These are phyloP conservation scores for Neofusicoccum sp. DNA, from an alignment of 2,329 filamentous ascomycete species.

Conservation along the genomic window DNA sequence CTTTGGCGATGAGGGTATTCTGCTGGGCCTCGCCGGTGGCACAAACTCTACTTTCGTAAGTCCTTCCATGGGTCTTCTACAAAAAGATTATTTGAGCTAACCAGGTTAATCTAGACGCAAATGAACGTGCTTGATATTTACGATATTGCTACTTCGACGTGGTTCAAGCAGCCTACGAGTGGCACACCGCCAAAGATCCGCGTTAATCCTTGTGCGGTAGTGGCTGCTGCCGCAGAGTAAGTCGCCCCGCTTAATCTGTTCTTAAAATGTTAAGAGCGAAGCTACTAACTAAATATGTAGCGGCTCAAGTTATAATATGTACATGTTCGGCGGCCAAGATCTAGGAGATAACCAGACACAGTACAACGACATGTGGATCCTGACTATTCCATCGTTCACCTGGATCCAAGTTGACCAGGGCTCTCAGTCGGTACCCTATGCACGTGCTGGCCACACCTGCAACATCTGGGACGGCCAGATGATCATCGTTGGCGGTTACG, in stretches of 20 bases:
- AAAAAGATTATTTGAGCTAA: neutral
- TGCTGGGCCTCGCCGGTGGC: conserved; percentile 78
- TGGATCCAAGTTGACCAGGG: conserved; percentile 69
- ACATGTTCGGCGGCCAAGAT: conserved; percentile 78
- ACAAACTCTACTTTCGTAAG: conserved; percentile 65
- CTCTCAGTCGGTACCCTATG: conserved; percentile 53
- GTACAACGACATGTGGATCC: conserved; percentile 77
- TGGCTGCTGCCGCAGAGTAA: conserved; percentile 68
- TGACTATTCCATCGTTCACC: conserved; percentile 78
- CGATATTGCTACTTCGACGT: conserved; percentile 68
- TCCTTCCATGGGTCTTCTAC: conserved; percentile 21
- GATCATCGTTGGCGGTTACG: conserved; percentile 74
- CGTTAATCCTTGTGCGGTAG: conserved; percentile 71
- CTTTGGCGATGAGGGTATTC: conserved; percentile 72
- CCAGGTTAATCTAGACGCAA: conserved; percentile 47
- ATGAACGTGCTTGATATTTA: conserved; percentile 82
- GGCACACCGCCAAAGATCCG: conserved; percentile 61
- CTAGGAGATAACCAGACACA: conserved; percentile 58
- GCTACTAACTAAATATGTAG: conserved; percentile 30
- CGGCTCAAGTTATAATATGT: conserved; percentile 75
- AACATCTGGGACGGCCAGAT: conserved; percentile 80
- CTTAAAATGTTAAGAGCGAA: neutral
- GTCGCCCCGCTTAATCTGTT: conserved; percentile 17
- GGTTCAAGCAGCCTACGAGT: conserved; percentile 73
- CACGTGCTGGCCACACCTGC: conserved; percentile 73